Base-by-base conservation (phyloP, 2,329 filamentous ascomycete species). In the Fusarium sp. region DNA sequence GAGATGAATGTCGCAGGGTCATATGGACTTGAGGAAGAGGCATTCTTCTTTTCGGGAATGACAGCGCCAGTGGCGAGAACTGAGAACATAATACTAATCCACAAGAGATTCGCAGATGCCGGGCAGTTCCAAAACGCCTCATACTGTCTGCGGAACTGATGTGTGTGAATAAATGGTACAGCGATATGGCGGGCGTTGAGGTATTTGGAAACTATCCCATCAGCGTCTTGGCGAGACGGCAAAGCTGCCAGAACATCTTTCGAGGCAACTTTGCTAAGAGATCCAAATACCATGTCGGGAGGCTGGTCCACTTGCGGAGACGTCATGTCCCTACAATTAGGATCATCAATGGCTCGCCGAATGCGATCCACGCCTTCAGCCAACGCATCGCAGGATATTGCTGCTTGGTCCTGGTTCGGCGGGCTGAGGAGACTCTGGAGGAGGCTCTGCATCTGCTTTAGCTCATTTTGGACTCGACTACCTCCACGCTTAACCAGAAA, bases 41-140 rank as follows among this genome's bases (percentile, higher is more conserved):
- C 5, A 11, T 1, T 18, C 2, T 18, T 42, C 11, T 32, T n/a
- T 2, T n/a, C 30, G 5, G 52, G 5, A 6, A 71, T 38, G n/a
- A 33, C 20, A 37, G 26, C 15, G 13, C 64, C 60, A n/a, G 53
- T 56, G 1, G 60, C 15, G 2, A 71, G n/a, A 10, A 60, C 23
- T 2, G 70, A 72, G n/a, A 72, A 70, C 8, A 72, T 2, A 1
- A 70, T 59, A n/a, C 70, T 72, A 18, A 64, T 9, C 70, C 70
- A 73, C 2, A 72, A 37, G 3, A 61, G 17, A 15, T 49, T 40
- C 0, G 20, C 18, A 20, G 52, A 32, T 7, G 18, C 18, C 4
- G 61, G 44, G 6, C 26, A 14, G 1, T 48, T 15, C 69, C 69
- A 73, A 35, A 72, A 73, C 5, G 23, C 40, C 14, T 73, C 59